These are phyloP conservation scores for Botryotinia calthae DNA, from an alignment of 2,329 filamentous ascomycete genomes.

Conservation along the genomic window DNA sequence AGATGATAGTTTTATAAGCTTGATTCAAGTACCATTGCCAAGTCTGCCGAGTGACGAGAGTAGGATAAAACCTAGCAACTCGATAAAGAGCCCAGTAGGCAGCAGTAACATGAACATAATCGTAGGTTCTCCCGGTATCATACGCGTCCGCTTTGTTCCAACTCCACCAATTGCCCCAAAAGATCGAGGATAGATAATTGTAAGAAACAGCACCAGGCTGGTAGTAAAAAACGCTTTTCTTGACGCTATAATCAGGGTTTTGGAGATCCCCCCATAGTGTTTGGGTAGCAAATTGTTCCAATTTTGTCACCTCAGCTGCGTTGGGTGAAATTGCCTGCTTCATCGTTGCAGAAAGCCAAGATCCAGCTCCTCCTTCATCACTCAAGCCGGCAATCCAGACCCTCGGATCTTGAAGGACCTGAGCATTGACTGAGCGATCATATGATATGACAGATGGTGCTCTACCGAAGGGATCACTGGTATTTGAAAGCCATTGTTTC, in stretches of 20 bases:
- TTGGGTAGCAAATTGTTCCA: slow-evolving; percentile 54
- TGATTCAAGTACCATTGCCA: slow-evolving; percentile 57
- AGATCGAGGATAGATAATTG: slow-evolving; percentile 43
- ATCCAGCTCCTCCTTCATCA: slow-evolving; percentile 57
- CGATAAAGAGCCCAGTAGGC: slow-evolving; percentile 59
- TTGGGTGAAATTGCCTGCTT: slow-evolving; percentile 54
- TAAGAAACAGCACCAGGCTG: slow-evolving; percentile 47
- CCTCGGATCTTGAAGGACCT: slow-evolving; percentile 48
- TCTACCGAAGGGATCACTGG: slow-evolving; percentile 53
- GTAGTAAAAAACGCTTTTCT: slow-evolving; percentile 58
- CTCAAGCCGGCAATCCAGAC: slow-evolving; percentile 60
- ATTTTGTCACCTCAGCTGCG: slow-evolving; percentile 48
- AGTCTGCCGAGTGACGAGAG: slow-evolving; percentile 42
- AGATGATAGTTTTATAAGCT: slow-evolving; percentile 50
- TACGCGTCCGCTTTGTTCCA: slow-evolving; percentile 51
- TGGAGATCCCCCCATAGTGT: slow-evolving; percentile 53
- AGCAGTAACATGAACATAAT: slow-evolving; percentile 57
- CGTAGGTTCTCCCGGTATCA: slow-evolving; percentile 51
- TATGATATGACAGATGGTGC: slow-evolving; percentile 57
- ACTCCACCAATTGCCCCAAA: slow-evolving; percentile 52
- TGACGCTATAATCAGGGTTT: slow-evolving; percentile 47
- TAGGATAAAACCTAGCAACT: slow-evolving; percentile 49
- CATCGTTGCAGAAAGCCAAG: slow-evolving; percentile 53
- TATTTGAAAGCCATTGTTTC: slow-evolving; percentile 51
- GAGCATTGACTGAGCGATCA: slow-evolving; percentile 47